Conservation (phyloP, 129 eudicot species). For the Escallonia herrerae region DNA sequence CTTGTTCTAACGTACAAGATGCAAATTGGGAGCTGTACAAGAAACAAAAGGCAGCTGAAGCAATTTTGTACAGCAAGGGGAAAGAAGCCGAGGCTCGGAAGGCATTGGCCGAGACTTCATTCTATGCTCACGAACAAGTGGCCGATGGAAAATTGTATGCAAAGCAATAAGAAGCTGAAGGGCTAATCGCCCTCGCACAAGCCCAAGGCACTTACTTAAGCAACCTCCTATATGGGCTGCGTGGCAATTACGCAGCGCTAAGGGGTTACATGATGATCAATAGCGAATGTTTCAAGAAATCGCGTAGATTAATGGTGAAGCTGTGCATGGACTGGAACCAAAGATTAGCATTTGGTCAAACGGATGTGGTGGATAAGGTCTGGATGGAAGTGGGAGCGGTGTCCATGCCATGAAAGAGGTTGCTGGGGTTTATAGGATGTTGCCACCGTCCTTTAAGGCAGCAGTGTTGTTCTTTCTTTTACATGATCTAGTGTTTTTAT, state of each 20-base stretch:
- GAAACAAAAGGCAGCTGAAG: slow-evolving; percentile 30
- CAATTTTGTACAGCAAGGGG: slow-evolving; percentile 18
- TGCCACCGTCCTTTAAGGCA: slow-evolving; percentile 27
- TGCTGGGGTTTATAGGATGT: slow-evolving; percentile 27
- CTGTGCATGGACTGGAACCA: slow-evolving; percentile 23
- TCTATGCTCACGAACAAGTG: slow-evolving; percentile 15
- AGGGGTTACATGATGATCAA: slow-evolving; percentile 26
- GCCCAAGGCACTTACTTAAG: slow-evolving; percentile 20
- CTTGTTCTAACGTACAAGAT: too few species aligned
- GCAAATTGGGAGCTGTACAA: too few species aligned
- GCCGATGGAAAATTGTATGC: slow-evolving; percentile 29
- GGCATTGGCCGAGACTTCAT: slow-evolving; percentile 17
- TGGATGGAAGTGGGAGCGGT: slow-evolving; percentile 15
- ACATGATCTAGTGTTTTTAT: too few species aligned
- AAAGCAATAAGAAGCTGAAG: slow-evolving; percentile 32
- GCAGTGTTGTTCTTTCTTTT: too few species aligned
- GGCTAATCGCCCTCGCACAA: slow-evolving; percentile 16
- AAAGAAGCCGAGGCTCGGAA: slow-evolving; percentile 33
- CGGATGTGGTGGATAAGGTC: slow-evolving; percentile 11
- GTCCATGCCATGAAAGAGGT: slow-evolving; percentile 16
- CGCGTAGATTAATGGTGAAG: slow-evolving; percentile 25
- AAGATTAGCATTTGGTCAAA: slow-evolving; percentile 28
- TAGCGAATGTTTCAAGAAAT: slow-evolving; percentile 24
- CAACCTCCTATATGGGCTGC: slow-evolving; percentile 10
- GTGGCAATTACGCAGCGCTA: slow-evolving; percentile 19